These are phyloP conservation scores for Pythium aphanidermatum DNA, from an alignment of 352 stramenopile species.

Conservation along the genomic window DNA sequence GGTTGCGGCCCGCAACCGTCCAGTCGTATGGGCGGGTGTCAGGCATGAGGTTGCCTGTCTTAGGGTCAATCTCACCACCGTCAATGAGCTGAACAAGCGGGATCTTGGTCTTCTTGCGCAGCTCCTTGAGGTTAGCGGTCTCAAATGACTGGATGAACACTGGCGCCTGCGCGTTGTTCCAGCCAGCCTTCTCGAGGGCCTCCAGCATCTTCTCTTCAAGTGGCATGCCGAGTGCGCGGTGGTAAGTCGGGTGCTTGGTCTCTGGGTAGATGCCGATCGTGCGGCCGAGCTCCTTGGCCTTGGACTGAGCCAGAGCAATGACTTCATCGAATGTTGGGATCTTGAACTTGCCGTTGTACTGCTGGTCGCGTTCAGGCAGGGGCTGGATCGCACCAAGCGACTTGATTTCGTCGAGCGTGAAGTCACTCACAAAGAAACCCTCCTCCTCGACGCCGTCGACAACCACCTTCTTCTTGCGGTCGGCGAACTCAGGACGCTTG, in stretches of 20 bases:
- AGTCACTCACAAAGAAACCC: slow-evolving; percentile 86
- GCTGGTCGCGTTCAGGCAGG: slow-evolving; percentile 62
- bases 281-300: slow-evolving; percentile 42
- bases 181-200: slow-evolving; percentile 52
- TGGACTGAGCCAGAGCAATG: slow-evolving; percentile 42
- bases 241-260: slow-evolving; percentile 75
- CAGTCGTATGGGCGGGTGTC: slow-evolving; percentile 59
- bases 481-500: slow-evolving; percentile 66
- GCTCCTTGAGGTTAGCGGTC: slow-evolving; percentile 51
- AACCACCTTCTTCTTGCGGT: slow-evolving; percentile 27
- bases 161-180: slow-evolving; percentile 54
- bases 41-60: slow-evolving; percentile 69
- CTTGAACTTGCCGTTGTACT: slow-evolving; percentile 73
- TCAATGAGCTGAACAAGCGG: slow-evolving; percentile 62
- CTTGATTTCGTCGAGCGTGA: slow-evolving; percentile 89
- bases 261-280: slow-evolving; percentile 84
- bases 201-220: slow-evolving; percentile 65
- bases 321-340: slow-evolving; percentile 88
- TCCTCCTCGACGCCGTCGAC: slow-evolving; percentile 45
- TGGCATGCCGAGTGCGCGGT: slow-evolving; percentile 38
- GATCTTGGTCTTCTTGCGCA: slow-evolving; percentile 57
- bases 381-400: slow-evolving; percentile 75
- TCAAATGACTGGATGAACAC: slow-evolving; percentile 72
- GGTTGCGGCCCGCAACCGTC: slow-evolving; percentile 9
- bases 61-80: slow-evolving; percentile 50